These are phyloP conservation scores for Akanthomyces muscarius DNA, from an alignment of 2,329 filamentous ascomycete species.

Conservation along the genomic window DNA sequence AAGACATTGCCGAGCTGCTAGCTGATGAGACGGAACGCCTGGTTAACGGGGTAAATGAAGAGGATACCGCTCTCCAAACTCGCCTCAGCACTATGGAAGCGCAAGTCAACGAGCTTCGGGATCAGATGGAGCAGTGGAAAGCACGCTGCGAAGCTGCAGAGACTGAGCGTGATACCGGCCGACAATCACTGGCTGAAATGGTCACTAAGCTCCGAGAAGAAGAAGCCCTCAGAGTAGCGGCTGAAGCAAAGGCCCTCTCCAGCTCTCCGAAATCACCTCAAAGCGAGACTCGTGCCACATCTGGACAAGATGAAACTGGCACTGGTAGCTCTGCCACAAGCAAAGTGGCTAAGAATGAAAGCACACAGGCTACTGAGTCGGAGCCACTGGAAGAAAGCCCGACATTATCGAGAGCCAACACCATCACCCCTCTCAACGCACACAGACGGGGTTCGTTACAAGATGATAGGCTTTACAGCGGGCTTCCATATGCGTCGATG, in stretches of 20 bases:
- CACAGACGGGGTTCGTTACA: conserved; percentile 38
- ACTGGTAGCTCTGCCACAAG: neutral
- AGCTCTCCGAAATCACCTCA: conserved; percentile 27
- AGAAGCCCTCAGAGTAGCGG: conserved; percentile 46
- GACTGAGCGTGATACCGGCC: conserved; percentile 65
- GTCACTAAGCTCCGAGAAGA: conserved; percentile 74
- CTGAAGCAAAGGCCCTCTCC: conserved; percentile 39
- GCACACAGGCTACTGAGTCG: conserved; percentile 20
- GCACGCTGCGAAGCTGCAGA: conserved; percentile 77
- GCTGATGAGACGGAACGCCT: conserved; percentile 37
- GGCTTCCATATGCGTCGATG: conserved; percentile 75
- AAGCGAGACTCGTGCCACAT: conserved; percentile 17
- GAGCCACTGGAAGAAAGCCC: conserved; percentile 37
- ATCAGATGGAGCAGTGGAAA: conserved; percentile 74
- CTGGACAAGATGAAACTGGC: conserved; percentile 15
- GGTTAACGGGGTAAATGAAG: conserved; percentile 38
- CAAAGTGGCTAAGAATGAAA: conserved; percentile 1
- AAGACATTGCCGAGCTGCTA: conserved; percentile 23
- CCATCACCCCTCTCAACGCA: conserved; percentile 42
- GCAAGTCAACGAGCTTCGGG: conserved; percentile 77
- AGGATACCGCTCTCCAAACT: conserved; percentile 46
- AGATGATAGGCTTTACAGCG: conserved; percentile 45
- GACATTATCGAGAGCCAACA: conserved; percentile 46
- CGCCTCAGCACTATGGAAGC: conserved; percentile 71
- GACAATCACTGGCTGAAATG: conserved; percentile 81